Percentiles rank a stretch among this genome's conserved stretches.
phyloP scores from a whole-genome alignment of 345 rosid species.

The Heritiera littoralis region DNA sequence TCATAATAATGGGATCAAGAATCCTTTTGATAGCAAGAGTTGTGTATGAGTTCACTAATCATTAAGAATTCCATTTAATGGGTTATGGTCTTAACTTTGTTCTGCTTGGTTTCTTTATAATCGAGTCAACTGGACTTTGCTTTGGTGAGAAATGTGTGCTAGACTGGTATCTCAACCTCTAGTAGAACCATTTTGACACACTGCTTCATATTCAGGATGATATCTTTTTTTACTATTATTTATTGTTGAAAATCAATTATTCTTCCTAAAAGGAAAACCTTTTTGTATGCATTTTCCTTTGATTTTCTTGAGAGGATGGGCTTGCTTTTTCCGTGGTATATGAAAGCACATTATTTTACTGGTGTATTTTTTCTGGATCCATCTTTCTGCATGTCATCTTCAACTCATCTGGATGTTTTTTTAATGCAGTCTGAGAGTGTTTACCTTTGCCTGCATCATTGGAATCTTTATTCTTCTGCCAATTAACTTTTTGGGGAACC shows the following conservation, averaged over 20 bases:
- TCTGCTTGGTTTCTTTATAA: background rate
- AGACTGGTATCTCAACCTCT: background rate
- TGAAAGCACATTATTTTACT: constrained; percentile 4
- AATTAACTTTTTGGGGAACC: constrained; percentile 73
- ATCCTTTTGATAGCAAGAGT: constrained; percentile 4
- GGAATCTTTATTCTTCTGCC: constrained; percentile 84
- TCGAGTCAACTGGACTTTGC: background rate
- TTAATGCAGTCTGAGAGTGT: constrained; percentile 64
- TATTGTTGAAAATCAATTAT: background rate
- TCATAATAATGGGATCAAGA: background rate
- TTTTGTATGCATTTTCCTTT: background rate
- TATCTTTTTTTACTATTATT: background rate
- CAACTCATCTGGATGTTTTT: background rate
- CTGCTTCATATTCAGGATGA: background rate
- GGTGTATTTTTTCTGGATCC: background rate
- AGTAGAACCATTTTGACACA: background rate
- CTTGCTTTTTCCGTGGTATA: background rate
- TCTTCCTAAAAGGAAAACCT: background rate
- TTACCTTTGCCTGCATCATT: constrained; percentile 58
- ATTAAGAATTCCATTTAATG: background rate
- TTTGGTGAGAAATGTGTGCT: background rate
- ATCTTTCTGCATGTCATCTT: background rate
- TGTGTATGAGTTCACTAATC: background rate
- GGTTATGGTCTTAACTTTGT: background rate
- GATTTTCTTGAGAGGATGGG: background rate